phyloP scores from a whole-genome alignment of 106 monocot species.

The Ottelia alismoides region DNA sequence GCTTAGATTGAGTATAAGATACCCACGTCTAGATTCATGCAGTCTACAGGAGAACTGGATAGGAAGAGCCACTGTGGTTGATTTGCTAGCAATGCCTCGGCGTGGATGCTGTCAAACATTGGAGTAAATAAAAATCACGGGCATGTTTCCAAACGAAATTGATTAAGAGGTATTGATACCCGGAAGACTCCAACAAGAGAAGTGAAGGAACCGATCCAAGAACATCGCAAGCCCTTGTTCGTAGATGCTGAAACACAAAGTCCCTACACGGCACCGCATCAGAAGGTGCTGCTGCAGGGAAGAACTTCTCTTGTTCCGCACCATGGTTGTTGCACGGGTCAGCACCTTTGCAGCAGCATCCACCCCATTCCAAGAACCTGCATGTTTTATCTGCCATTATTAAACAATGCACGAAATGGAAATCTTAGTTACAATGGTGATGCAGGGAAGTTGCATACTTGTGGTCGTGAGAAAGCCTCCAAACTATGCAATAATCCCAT shows the following conservation, averaged over 20 bases:
- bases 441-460: too few relatives aligned
- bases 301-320: slow-evolving; percentile 4
- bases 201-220: slow-evolving; percentile 25
- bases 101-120: slow-evolving; percentile 42
- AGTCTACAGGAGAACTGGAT: neutral
- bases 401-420: neutral
- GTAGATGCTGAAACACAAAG: slow-evolving; percentile 14
- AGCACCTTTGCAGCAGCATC: slow-evolving; percentile 40
- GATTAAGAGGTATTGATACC: neutral
- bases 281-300: neutral
- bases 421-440: too few relatives aligned
- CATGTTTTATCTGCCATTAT: too few relatives aligned
- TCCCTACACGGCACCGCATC: slow-evolving; percentile 21
- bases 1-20: neutral
- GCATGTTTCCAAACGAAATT: neutral
- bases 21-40: slow-evolving; percentile 1
- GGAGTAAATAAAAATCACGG: too few relatives aligned
- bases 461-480: slow-evolving; percentile 54
- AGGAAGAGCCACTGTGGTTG: slow-evolving; percentile 31
- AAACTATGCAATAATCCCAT: slow-evolving; percentile 70
- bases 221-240: slow-evolving; percentile 30
- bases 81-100: slow-evolving; percentile 50
- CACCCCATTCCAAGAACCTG: slow-evolving; percentile 29
- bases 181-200: slow-evolving; percentile 29
- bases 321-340: neutral